Evolutionary conservation across 176 grass and related monocot species (phyloP), one percentile per base, ranked within the genome.

Genomic region (Oryza nivara): DNA sequence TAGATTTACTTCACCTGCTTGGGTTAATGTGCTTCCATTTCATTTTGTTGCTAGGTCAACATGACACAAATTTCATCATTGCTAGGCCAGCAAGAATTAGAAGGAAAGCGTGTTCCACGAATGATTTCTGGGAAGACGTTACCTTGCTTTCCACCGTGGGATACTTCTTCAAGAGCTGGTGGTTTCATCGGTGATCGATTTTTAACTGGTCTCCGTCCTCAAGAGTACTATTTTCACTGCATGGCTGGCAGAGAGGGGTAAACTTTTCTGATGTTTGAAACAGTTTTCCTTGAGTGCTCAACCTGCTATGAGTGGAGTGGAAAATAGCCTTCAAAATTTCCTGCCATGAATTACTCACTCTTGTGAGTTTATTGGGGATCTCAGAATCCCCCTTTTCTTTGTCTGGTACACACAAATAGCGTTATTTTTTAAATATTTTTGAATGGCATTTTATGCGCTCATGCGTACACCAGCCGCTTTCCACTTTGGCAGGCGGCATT

Each of bases 161-260:
- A 98, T 93, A 85, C 25, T 65, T 87, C 85, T 72, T 75, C 93
- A 43, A 89, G 96, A 49, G 87, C 96, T 74, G 96, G 96, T 82
- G 96, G 96, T 17, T 98, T 84, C 60, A 87, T 98, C 71, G 82
- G 91, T 80, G 96, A 98, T 64, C 89, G 96, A 10, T 98, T 98
- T 95, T 90, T 98, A 82, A 92, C 96, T 67, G 96, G 96, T 84
- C 85, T 98, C 52, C 96, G 89, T 15, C 96, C 96, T 86, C 96
- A 98, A 80, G 96, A 98, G 80, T 98, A 98, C 82, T 98, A 95
- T 82, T 98, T 95, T 44, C 96, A 98, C 83, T 98, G 96, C 89
- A 98, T 98, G 96, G 96, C 96, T 32, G 96, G 96, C 56, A 94
- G 96, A 81, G 93, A 98, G 36, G 96, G 96, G 96, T 95, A 92